These are phyloP conservation scores for Umbelopsis sp. DNA, from an alignment of 371 early-diverging fungal species.

Conservation along the genomic window DNA sequence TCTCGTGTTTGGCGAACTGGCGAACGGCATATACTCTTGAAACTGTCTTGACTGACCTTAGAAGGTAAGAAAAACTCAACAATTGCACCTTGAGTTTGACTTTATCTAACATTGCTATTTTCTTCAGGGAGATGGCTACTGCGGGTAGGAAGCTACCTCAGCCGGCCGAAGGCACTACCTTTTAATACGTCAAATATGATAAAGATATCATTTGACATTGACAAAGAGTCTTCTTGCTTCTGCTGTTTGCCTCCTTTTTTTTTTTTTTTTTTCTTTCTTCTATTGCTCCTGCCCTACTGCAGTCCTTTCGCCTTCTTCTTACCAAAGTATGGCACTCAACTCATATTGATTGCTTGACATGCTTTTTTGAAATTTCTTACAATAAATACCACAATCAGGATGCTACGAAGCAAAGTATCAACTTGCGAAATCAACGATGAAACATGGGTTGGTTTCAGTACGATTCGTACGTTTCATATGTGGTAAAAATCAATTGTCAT, in stretches of 20 bases:
- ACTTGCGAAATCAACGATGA: too few species aligned
- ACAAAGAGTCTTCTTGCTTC: neutral
- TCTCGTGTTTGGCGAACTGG: constrained; percentile 84
- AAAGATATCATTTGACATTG: neutral
- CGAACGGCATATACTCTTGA: constrained; percentile 78
- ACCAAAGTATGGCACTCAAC: neutral
- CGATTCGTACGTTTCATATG: too few species aligned
- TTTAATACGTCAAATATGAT: constrained; percentile 31
- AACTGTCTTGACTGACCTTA: constrained; percentile 83
- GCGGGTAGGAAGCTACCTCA: constrained; percentile 83
- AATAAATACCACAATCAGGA: constrained; percentile 5
- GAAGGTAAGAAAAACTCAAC: constrained; percentile 59
- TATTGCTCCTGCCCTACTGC: constrained; percentile 2
- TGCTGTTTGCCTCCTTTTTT: neutral
- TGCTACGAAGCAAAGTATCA: neutral
- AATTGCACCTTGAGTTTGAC: neutral
- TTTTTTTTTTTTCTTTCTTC: neutral
- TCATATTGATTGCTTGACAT: neutral
- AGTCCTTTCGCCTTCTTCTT: neutral
- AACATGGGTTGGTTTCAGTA: too few species aligned
- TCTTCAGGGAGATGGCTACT: constrained; percentile 83
- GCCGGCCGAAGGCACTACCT: constrained; percentile 84
- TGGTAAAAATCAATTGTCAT: too few species aligned
- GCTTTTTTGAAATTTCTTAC: neutral
- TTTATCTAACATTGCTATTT: neutral